Evolutionary conservation across 129 eudicot species (phyloP).

Genomic region (Glebionis coronaria): DNA sequence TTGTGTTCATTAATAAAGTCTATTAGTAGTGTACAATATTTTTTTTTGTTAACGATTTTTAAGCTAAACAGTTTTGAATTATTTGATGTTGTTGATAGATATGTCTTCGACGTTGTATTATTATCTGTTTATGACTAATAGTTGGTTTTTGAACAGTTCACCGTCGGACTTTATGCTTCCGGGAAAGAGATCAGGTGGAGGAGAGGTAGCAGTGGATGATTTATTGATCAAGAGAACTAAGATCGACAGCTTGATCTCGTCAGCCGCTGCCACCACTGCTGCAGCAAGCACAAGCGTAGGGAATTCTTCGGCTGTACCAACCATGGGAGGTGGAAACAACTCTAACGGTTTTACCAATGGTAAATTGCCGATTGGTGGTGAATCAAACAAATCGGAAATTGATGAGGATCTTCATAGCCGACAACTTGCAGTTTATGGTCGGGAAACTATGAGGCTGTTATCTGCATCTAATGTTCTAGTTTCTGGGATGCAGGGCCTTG

Average conservation of each 20-base stretch:
- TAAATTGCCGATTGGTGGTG: conserved; percentile 42
- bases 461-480: conserved; percentile 76
- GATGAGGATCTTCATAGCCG: conserved; percentile 98
- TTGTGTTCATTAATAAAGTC: background rate
- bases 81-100: conserved; percentile 10
- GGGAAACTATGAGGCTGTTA: conserved; percentile 87
- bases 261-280: conserved; percentile 35
- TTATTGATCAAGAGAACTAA: conserved; percentile 52
- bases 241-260: conserved; percentile 39
- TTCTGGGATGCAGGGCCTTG: conserved; percentile 93
- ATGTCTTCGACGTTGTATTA: background rate
- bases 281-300: conserved; percentile 35
- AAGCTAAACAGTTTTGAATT: background rate
- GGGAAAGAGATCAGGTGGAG: conserved; percentile 73
- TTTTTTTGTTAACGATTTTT: background rate
- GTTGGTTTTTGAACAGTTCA: conserved; percentile 48
- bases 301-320: conserved; percentile 26
- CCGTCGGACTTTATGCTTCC: conserved; percentile 91
- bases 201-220: conserved; percentile 57
- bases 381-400: conserved; percentile 46
- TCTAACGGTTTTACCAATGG: conserved; percentile 42
- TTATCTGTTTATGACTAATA: conserved; percentile 16
- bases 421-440: conserved; percentile 94
- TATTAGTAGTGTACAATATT: background rate
- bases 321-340: conserved; percentile 52